A percentile compares a stretch with the other conserved stretches of the same genome.
Conservation (phyloP, 805 yeast species). For the Zygosaccharomyces siamensis region DNA sequence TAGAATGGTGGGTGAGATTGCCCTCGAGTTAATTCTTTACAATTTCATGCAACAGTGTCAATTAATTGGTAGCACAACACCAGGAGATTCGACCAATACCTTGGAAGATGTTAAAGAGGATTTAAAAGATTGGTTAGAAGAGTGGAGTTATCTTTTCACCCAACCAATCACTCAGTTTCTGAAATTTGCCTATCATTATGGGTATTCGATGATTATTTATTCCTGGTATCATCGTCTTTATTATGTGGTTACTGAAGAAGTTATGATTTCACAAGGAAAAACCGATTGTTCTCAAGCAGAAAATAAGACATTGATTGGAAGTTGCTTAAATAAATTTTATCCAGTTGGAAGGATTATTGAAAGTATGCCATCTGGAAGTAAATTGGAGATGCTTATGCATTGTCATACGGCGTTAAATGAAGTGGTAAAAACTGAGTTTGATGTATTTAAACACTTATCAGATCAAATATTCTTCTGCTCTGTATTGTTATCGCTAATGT, state of each 20-base stretch:
- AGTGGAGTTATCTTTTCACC: conserved; percentile 63
- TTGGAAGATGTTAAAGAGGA: conserved; percentile 34
- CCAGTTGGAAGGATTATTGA: conserved; percentile 17
- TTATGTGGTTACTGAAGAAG: not conserved
- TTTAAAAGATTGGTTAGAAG: conserved; percentile 55
- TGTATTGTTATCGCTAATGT: conserved; percentile 17
- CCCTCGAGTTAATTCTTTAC: conserved; percentile 47
- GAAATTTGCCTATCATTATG: conserved; percentile 63
- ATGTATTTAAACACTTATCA: conserved; percentile 20
- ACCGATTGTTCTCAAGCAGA: not conserved
- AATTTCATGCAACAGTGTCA: conserved; percentile 45
- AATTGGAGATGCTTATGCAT: conserved; percentile 15
- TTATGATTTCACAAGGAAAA: not conserved
- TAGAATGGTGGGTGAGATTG: conserved; percentile 74
- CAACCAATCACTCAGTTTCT: conserved; percentile 73
- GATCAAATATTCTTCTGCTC: conserved; percentile 23
- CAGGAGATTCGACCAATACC: conserved; percentile 36
- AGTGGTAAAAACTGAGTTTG: conserved; percentile 16
- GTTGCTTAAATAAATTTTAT: conserved; percentile 9
- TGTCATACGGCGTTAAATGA: conserved; percentile 15
- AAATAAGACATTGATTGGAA: conserved; percentile 12
- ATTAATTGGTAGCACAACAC: conserved; percentile 5
- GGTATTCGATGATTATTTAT: conserved; percentile 47
- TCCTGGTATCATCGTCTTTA: conserved; percentile 19
- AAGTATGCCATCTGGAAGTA: conserved; percentile 13